A percentile compares a stretch with the other conserved stretches of the same genome.
phyloP scores from a whole-genome alignment of 2,329 filamentous ascomycete genomes.

The Polytolypa hystricis region DNA sequence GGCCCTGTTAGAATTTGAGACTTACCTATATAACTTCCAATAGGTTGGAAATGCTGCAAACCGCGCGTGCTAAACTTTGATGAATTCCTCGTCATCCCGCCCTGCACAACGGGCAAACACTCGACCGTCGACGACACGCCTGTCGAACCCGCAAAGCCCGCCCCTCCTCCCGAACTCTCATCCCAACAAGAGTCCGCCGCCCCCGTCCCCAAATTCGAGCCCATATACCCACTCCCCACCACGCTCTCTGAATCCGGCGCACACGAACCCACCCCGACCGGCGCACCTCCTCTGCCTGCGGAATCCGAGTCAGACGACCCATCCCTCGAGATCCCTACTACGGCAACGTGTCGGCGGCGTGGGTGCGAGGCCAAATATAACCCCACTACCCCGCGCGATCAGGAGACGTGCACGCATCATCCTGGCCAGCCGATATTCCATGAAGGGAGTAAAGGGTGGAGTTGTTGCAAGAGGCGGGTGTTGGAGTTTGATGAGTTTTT shows the following conservation, averaged over 20 bases:
- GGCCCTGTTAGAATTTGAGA: too few relatives aligned
- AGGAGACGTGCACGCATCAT: slow-evolving; percentile 76
- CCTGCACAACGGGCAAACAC: slow-evolving; percentile 88
- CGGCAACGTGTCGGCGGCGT: slow-evolving; percentile 64
- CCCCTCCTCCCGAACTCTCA: slow-evolving; percentile 11
- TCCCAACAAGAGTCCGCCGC: slow-evolving; percentile 9
- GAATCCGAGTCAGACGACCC: slow-evolving; percentile 86
- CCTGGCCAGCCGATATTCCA: slow-evolving; percentile 89
- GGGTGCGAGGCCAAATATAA: slow-evolving; percentile 59
- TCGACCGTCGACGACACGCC: slow-evolving; percentile 71
- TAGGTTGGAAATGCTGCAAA: slow-evolving; percentile 99
- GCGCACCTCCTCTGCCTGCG: slow-evolving; percentile 43
- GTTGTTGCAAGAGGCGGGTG: slow-evolving; percentile 89
- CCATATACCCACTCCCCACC: slow-evolving; percentile 19
- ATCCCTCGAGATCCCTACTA: slow-evolving; percentile 58
- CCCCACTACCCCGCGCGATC: slow-evolving; percentile 48
- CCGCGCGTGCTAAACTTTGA: slow-evolving; percentile 93
- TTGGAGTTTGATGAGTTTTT: slow-evolving; percentile 97
- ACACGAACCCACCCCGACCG: slow-evolving; percentile 23
- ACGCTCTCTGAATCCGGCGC: slow-evolving; percentile 22
- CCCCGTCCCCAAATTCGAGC: slow-evolving; percentile 14
- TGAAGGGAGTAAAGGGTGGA: slow-evolving; percentile 96
- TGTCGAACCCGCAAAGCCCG: slow-evolving; percentile 32
- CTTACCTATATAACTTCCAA: too few relatives aligned
- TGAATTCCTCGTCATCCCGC: slow-evolving; percentile 86